A percentile compares a stretch with the other conserved stretches of the same genome.
phyloP scores from a whole-genome alignment of 106 monocot species.

The Triglochin maritima region DNA sequence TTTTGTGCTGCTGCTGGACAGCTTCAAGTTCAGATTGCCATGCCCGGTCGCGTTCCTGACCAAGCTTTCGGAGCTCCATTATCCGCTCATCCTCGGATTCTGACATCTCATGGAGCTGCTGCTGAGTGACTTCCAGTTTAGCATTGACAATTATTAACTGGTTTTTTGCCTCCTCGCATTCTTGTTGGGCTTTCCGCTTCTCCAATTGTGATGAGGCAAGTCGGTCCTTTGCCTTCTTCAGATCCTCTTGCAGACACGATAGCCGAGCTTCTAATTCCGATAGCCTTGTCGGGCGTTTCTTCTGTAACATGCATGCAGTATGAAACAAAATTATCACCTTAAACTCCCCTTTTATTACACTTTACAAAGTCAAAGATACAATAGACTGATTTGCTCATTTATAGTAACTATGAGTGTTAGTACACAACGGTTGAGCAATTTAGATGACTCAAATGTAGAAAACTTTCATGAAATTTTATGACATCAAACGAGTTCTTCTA shows the following conservation, averaged over 20 bases:
- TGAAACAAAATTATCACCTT: neutral
- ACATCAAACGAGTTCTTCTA: too few relatives aligned
- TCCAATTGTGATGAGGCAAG: slow-evolving; percentile 31
- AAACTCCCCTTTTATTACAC: too few relatives aligned
- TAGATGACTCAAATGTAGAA: too few relatives aligned
- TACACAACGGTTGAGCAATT: too few relatives aligned
- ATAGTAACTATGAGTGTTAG: too few relatives aligned
- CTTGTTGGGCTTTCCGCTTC: slow-evolving; percentile 35
- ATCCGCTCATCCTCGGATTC: slow-evolving; percentile 62
- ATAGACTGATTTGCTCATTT: too few relatives aligned
- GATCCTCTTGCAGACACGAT: slow-evolving; percentile 42
- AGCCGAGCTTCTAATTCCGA: slow-evolving; percentile 47
- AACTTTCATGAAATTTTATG: too few relatives aligned
- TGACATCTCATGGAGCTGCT: slow-evolving; percentile 47
- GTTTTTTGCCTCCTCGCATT: slow-evolving; percentile 51
- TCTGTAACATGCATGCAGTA: slow-evolving; percentile 15
- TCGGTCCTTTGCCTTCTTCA: slow-evolving; percentile 56
- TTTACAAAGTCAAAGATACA: too few relatives aligned
- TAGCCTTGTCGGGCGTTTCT: slow-evolving; percentile 30
- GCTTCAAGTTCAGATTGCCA: slow-evolving; percentile 93
- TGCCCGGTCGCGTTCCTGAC: slow-evolving; percentile 53
- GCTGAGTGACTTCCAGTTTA: slow-evolving; percentile 46
- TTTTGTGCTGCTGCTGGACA: slow-evolving; percentile 50
- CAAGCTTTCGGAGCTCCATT: slow-evolving; percentile 53
- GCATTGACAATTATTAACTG: slow-evolving; percentile 19